Base-by-base conservation (phyloP, 371 early-diverging fungal species). In the Mucor plumbeus region DNA sequence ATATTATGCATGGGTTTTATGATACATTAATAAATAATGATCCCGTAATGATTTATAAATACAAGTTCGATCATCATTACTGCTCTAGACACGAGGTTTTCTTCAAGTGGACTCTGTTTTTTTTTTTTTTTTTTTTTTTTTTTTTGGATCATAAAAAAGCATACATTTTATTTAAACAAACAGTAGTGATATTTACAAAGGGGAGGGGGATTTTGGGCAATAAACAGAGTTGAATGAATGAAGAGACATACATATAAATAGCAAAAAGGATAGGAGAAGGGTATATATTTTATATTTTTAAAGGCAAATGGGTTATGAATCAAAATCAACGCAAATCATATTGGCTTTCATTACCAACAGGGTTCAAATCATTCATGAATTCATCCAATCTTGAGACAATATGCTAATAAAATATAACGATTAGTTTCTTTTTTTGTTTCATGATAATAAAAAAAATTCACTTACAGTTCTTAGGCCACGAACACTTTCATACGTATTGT, bases 391-490 rank as follows among this genome's bases (percentile, higher is more conserved):
- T 35, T 7, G 56, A 56, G 17, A 56, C 56, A 35, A 56, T 36
- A 36, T 56, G 56, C 56, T 56, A 35, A 38, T 9, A 11, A 11
- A 11, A 38, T 7, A 9, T 2, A 38, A 11, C 1, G 3, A 9
- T 38, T 38, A 11, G 38, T 4, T 38, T 7, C 5, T 9, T 6
- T 6, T 6, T 1, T 38, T 38, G 2, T 7, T 38, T 9, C 38
- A 38, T 1, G 11, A 38, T 9, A 38, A 38, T 9, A 38, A 11
- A 38, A 44, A 44, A 44, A 44, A 10, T 17, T 7, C 7, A 64
- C 72, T 68, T 72, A 72, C 72, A 36, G 57, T 48, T 39, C 50
- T 55, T 19, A 72, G 19, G 7, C 53, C 72, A 31, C 61, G 40
- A 7, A 64, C 53, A 36, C 38, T 40, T 31, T 71, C 71, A 54